Percentiles rank a stretch among this genome's conserved stretches.
These are phyloP conservation scores for Takashimella koratensis DNA, from an alignment of 1,284 basidiomycete genomes.

Conservation along the genomic window DNA sequence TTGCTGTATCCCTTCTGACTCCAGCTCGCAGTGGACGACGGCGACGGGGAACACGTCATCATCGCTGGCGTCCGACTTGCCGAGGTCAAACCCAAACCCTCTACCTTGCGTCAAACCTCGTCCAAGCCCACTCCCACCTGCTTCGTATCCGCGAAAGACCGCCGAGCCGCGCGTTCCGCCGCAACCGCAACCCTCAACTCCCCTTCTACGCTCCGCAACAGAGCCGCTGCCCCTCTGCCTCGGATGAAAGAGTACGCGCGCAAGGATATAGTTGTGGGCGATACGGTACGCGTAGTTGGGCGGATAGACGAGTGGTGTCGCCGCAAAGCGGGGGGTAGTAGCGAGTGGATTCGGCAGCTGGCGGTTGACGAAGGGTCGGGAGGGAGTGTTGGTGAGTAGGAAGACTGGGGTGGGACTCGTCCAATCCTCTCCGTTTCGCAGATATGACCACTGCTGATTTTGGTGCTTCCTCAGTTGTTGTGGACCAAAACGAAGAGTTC, in stretches of 20 bases:
- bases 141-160: slow-evolving; percentile 16
- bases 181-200: slow-evolving; percentile 2
- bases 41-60: slow-evolving; percentile 32
- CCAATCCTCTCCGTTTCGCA: background rate
- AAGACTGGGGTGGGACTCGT: background rate
- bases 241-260: slow-evolving; percentile 16
- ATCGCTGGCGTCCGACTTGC: slow-evolving; percentile 23
- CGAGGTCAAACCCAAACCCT: slow-evolving; percentile 1
- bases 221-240: background rate
- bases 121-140: background rate
- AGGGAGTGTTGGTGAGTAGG: background rate
- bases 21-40: slow-evolving; percentile 35
- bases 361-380: slow-evolving; percentile 32
- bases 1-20: no score
- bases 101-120: slow-evolving; percentile 1
- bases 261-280: slow-evolving; percentile 39
- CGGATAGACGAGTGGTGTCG: slow-evolving; percentile 36
- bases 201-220: background rate
- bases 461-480: slow-evolving; percentile 21
- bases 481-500: slow-evolving; percentile 36
- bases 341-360: slow-evolving; percentile 33
- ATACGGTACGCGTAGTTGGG: slow-evolving; percentile 37
- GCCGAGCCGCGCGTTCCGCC: slow-evolving; percentile 12
- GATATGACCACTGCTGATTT: background rate
- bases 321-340: slow-evolving; percentile 8